Percentiles rank a stretch among this genome's conserved stretches.
Conservation (phyloP, 176 grass and related monocot species). For the Cenchrus purpureus region DNA sequence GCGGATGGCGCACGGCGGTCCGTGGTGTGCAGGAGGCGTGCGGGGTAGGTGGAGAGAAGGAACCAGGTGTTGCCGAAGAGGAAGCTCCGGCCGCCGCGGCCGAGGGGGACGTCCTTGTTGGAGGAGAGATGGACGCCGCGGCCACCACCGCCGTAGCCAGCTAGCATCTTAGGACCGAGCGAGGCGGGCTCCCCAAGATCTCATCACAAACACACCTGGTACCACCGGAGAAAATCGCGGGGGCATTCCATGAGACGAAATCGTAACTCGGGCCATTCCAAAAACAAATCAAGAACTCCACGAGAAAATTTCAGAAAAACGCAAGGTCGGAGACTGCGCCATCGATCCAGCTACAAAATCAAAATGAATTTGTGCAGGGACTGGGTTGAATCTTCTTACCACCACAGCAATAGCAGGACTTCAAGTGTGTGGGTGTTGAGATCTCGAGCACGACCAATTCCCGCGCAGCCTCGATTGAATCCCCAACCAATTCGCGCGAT, state of each 20-base stretch:
- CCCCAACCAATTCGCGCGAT: neutral
- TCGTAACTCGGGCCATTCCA: neutral
- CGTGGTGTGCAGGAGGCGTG: slow-evolving; percentile 55
- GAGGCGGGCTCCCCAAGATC: slow-evolving; percentile 42
- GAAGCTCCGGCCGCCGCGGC: slow-evolving; percentile 60
- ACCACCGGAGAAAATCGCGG: neutral
- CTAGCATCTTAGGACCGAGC: slow-evolving; percentile 60
- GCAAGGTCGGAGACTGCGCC: neutral
- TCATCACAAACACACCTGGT: slow-evolving; percentile 50
- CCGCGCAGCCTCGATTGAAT: slow-evolving; percentile 6
- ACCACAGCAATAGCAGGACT: slow-evolving; percentile 17
- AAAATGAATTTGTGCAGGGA: neutral
- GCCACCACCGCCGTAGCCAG: slow-evolving; percentile 30
- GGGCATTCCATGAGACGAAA: neutral
- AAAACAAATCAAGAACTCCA: neutral
- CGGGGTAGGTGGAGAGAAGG: slow-evolving; percentile 60
- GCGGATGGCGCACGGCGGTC: slow-evolving; percentile 52
- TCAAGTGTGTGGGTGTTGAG: neutral
- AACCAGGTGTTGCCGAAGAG: slow-evolving; percentile 86
- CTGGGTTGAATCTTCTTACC: slow-evolving; percentile 30
- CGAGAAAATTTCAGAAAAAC: neutral
- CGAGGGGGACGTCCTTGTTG: slow-evolving; percentile 48
- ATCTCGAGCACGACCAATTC: slow-evolving; percentile 20
- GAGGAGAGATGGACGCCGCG: slow-evolving; percentile 48
- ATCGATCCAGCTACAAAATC: slow-evolving; percentile 1